These are phyloP conservation scores for Coemansia sp. DNA, from an alignment of 192 early-diverging fungal genomes.

Conservation along the genomic window DNA sequence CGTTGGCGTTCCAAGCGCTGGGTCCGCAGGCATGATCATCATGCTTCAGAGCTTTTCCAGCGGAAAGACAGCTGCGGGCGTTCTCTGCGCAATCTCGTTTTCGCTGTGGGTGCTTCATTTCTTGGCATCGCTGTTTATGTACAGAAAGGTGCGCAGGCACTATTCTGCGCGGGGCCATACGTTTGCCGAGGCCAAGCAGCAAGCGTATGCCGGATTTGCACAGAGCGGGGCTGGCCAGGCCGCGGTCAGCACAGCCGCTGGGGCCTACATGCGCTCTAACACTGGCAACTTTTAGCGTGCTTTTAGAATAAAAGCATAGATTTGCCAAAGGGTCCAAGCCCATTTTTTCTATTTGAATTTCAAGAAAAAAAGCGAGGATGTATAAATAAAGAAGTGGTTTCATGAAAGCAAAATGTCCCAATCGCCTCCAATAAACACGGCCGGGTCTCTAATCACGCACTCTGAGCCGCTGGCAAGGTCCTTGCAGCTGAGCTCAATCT, in stretches of 20 bases:
- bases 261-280: conserved; percentile 43
- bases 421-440: conserved; percentile 40
- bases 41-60: conserved; percentile 68
- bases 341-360: too few relatives aligned
- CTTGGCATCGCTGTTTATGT: conserved; percentile 58
- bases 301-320: neutral
- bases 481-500: conserved; percentile 29
- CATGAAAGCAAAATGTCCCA: conserved; percentile 46
- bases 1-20: conserved; percentile 78
- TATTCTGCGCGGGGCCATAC: conserved; percentile 70
- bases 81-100: conserved; percentile 62
- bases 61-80: conserved; percentile 62
- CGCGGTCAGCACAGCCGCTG: conserved; percentile 32
- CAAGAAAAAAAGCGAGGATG: too few relatives aligned
- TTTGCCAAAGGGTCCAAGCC: too few relatives aligned
- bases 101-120: conserved; percentile 67
- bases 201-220: conserved; percentile 58
- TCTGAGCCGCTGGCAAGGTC: conserved; percentile 18
- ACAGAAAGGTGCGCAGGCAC: conserved; percentile 60
- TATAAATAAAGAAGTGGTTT: conserved; percentile 3
- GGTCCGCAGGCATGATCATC: conserved; percentile 78
- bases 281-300: conserved; percentile 28
- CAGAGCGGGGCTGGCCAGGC: conserved; percentile 53
- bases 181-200: conserved; percentile 67
- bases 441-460: conserved; percentile 50